Percentiles rank a stretch among this genome's conserved stretches.
Conservation (phyloP, 208 protist genomes). For the Trypanosomatidae sp. region DNA sequence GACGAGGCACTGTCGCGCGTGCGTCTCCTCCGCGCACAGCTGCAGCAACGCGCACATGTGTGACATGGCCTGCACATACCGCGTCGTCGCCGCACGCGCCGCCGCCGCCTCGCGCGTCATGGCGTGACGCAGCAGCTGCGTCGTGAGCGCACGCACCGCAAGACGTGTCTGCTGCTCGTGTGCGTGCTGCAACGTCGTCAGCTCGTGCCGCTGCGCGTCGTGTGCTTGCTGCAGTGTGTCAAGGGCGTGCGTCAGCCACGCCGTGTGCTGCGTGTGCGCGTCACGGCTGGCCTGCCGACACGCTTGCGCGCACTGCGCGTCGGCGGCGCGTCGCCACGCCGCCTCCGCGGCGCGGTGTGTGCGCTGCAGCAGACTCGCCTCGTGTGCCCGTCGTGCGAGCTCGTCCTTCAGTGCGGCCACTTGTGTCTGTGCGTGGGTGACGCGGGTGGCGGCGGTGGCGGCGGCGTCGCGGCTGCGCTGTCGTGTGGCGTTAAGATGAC, state of each 20-base stretch:
- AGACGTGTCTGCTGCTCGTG: neutral
- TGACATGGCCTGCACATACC: neutral
- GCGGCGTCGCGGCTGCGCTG: slow-evolving; percentile 13
- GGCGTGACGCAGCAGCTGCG: no score
- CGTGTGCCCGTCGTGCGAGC: slow-evolving; percentile 39
- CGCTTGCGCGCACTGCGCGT: no score
- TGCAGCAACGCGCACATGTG: neutral
- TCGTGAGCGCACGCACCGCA: no score
- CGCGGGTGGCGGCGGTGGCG: slow-evolving; percentile 5
- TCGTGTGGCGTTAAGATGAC: slow-evolving; percentile 21
- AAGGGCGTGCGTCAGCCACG: neutral
- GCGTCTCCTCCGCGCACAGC: neutral
- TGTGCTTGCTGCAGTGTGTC: neutral
- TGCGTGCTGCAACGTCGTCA: neutral
- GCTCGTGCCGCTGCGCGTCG: neutral
- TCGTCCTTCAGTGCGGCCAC: slow-evolving; percentile 67
- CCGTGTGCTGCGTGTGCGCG: neutral
- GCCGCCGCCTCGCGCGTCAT: no score
- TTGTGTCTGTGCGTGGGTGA: slow-evolving; percentile 16
- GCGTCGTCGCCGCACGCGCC: neutral
- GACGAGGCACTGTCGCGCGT: neutral
- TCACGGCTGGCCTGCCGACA: neutral
- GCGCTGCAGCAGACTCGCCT: slow-evolving; percentile 21
- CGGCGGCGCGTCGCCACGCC: no score
- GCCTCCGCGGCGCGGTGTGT: slow-evolving; percentile 11